Base-by-base conservation (phyloP, 345 rosid species). In the Limnanthes douglasii region DNA sequence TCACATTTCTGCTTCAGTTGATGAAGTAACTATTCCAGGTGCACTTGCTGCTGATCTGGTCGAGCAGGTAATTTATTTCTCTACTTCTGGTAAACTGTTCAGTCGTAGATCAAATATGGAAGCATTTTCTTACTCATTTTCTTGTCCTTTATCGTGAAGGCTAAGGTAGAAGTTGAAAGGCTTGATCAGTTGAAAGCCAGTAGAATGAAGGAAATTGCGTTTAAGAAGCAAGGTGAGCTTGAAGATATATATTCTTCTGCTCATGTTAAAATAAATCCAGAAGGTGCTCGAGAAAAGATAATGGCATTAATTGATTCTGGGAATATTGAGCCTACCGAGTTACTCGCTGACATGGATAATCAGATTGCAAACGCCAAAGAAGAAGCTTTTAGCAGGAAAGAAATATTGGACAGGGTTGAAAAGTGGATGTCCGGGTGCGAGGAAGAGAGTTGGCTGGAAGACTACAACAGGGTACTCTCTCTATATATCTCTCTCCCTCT, bases 381-480 rank as follows among this genome's bases (percentile, higher is more conserved):
- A 49, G 96, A 80, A 67, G 70, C 85, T 21, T 63, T 70, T 34
- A 90, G 96, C 63, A 70, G 98, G 49, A 90, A 70, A 68, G 98
- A 90, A 2, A 90, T 84, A 51, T 62, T 90, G 68, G 96, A 90
- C 50, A 73, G 86, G 61, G 96, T 90, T 12, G 98, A 90, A 68
- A 90, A 80, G 60, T 90, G 98, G 98, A 90, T 78, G 96, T 80
- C 80, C 28, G 93, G 94, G 53, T 90, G 94, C 60, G 98, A 90
- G 69, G 98, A 90, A 71, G 98, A 90, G 73, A 90, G 93, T 53
- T 90, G 98, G 98, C 83, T 90, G 15, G 98, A 90, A 46, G 98
- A 90, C 46, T 90, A 90, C 54, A 85, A 71, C 43, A 68, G 96
- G 83, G 98, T 84, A 68, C 7, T 11, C 10, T 33, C 25, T 14